Evolutionary conservation across 345 rosid species (phyloP), one percentile per base, ranked within the genome.

Genomic region (Hibiscus mutabilis): DNA sequence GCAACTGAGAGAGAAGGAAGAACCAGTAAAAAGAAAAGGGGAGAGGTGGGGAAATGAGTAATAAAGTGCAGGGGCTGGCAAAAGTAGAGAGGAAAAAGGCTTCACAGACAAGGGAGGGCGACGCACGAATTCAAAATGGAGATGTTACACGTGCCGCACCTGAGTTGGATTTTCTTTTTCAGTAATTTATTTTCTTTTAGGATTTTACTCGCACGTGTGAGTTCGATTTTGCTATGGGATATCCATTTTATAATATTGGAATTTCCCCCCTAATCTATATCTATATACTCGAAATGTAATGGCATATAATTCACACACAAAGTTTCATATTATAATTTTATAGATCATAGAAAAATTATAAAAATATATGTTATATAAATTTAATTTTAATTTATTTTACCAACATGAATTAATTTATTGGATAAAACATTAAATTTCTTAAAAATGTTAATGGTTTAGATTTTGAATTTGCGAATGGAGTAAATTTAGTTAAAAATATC

Each of bases 121-220:
- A 31, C 47, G 62, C 49, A 55, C 72, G 72, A 33, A 55, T 52
- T 35, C 51, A 69, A 52, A 42, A 53, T 10, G 62, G 64, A 27
- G 24, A 31, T 9, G 35, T 19, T 51, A 42, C 79, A 72, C 75
- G 79, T 66, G 79, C 44, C 58, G 60, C 3, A 18, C 7, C 71
- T 67, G n/a, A 52, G 31, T 35, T 53, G 18, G 72, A 69, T 27
- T 66, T 66, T 66, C 69, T 1, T 15, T 66, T 63, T 44, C 8
- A 42, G 19, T 64, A 40, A 4, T 21, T 6, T 42, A 13, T 6
- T 42, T 46, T 0, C 16, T 24, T 24, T 46, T 2, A n/a, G 1
- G n/a, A 52, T 27, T 9, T n/a, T 47, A 8, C 58, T 49, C 70
- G 12, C 60, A 68, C 42, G 25, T 68, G 72, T 52, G 60, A 52